phyloP scores from a whole-genome alignment of 257 asterid genomes.

The Plectranthus barbatus region DNA sequence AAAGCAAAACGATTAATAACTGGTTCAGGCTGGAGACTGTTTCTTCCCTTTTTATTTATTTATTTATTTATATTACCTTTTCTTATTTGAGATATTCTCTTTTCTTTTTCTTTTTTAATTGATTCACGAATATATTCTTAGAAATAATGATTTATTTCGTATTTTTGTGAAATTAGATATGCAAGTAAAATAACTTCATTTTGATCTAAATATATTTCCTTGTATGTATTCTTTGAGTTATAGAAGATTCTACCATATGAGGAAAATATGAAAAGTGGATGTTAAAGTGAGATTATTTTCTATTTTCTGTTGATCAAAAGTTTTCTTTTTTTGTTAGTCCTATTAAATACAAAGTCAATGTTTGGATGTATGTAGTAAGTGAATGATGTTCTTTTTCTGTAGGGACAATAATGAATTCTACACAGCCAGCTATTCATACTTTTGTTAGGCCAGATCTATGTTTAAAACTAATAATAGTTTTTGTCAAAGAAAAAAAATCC shows the following conservation, averaged over 20 bases:
- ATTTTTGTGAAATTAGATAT: background rate
- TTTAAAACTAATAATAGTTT: background rate
- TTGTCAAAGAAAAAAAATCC: background rate
- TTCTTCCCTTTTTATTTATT: background rate
- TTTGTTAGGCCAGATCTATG: background rate
- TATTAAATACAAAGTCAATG: background rate
- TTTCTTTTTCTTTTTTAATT: too few species aligned
- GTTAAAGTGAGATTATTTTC: too few species aligned
- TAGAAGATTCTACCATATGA: too few species aligned
- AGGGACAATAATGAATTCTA: background rate
- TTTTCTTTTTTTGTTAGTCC: background rate
- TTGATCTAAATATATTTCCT: too few species aligned
- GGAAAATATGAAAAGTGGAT: too few species aligned
- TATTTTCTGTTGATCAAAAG: too few species aligned
- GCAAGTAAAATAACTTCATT: background rate
- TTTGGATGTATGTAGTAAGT: constrained; percentile 16
- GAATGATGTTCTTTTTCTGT: background rate
- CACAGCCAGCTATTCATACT: background rate
- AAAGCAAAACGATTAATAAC: constrained; percentile 16
- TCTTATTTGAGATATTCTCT: background rate
- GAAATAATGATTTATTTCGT: background rate
- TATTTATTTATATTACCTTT: background rate
- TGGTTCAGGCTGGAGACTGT: constrained; percentile 22
- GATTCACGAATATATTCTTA: background rate
- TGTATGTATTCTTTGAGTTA: too few species aligned